Conservation (phyloP, 192 early-diverging fungal genomes). For the Lobosporangium transversale region DNA sequence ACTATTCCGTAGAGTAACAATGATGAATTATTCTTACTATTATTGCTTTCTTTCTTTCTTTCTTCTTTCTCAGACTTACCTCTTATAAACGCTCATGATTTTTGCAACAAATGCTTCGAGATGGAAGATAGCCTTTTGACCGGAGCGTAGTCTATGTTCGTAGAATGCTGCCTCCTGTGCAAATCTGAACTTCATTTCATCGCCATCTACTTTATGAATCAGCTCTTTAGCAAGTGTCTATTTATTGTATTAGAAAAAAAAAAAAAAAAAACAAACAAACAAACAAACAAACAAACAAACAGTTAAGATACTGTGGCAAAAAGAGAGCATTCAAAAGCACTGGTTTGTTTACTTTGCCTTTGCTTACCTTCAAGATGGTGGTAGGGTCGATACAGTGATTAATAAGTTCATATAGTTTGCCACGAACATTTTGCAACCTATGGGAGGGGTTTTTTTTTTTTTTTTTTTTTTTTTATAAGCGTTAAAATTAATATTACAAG, state of each 20-base stretch:
- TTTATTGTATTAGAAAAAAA: neutral
- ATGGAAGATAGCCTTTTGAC: slow-evolving; percentile 94
- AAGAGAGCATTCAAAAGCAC: slow-evolving; percentile 1
- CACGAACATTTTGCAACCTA: slow-evolving; percentile 76
- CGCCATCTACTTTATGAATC: slow-evolving; percentile 70
- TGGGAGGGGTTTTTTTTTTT: too few relatives aligned
- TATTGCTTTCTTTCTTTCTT: too few relatives aligned
- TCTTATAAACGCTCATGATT: slow-evolving; percentile 92
- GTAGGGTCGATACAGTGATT: slow-evolving; percentile 90
- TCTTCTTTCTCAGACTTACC: too few relatives aligned
- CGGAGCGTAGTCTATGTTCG: slow-evolving; percentile 88
- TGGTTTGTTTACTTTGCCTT: too few relatives aligned
- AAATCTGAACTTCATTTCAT: slow-evolving; percentile 72
- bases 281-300: too few relatives aligned
- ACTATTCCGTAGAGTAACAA: too few relatives aligned
- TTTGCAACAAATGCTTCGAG: slow-evolving; percentile 93
- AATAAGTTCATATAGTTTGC: slow-evolving; percentile 86
- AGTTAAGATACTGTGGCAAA: neutral
- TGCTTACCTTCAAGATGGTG: slow-evolving; percentile 83
- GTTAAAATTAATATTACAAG: neutral
- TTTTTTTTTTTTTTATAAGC: neutral
- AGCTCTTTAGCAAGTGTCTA: slow-evolving; percentile 79
- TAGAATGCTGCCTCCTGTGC: slow-evolving; percentile 84
- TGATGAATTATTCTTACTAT: too few relatives aligned
- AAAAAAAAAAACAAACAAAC: neutral